Evolutionary conservation across 179 eudicot genomes (phyloP).

Genomic region (Beta lomatogona): DNA sequence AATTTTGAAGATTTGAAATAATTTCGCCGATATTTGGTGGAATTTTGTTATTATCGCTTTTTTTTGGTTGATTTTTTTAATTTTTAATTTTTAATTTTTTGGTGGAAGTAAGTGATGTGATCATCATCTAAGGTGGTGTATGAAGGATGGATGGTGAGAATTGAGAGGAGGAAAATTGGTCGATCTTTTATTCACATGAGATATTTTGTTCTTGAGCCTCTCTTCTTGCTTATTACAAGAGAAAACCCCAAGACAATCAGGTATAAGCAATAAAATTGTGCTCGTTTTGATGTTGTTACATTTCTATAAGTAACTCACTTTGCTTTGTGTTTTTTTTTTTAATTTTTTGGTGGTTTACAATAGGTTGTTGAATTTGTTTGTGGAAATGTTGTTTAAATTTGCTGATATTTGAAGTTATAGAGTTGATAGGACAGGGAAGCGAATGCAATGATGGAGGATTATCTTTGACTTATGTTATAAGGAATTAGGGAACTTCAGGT

Average conservation of each 20-base stretch:
- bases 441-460: too few relatives aligned
- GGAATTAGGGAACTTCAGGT: not conserved
- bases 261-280: conserved; percentile 26
- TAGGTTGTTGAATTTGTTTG: conserved; percentile 9
- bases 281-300: not conserved
- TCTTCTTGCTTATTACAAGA: conserved; percentile 92
- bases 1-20: conserved; percentile 17
- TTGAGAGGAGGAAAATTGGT: conserved; percentile 91
- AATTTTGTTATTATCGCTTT: not conserved
- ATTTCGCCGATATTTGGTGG: conserved; percentile 6
- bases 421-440: not conserved
- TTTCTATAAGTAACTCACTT: not conserved
- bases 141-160: conserved; percentile 99
- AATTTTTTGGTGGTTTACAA: not conserved
- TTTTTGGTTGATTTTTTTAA: not conserved
- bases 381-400: conserved; percentile 2
- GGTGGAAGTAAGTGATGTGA: conserved; percentile 29
- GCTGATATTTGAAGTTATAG: conserved; percentile 11
- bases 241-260: conserved; percentile 93
- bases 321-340: not conserved
- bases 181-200: conserved; percentile 96
- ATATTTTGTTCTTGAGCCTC: conserved; percentile 89
- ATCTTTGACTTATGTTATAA: not conserved
- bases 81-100: not conserved
- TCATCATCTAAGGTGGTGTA: conserved; percentile 78